Base-by-base conservation (phyloP, 169 alveolate genomes). In the Cytauxzoon felis region DNA sequence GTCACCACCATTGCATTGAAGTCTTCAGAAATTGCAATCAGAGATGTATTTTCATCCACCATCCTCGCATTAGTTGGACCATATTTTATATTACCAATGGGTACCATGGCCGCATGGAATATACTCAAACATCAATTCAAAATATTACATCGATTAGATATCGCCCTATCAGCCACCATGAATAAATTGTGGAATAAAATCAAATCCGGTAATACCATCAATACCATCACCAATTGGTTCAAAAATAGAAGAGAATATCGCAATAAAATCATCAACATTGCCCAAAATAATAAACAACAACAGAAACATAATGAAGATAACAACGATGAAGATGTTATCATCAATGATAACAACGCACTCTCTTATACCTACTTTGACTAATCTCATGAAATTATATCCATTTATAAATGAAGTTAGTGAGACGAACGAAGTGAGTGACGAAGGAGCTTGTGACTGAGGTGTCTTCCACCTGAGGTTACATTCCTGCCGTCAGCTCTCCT, bases 11-110 rank as follows among this genome's bases (percentile, higher is more conserved):
- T 82, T 26, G 80, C 81, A 36, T 56, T 64, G 19, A 48, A 68
- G 40, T 83, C 92, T 6, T 36, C 81, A 19, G 33, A 70, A 48
- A 27, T 82, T 8, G 82, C 80, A 34, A 59, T 86, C 62, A 80
- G 80, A 42, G 86, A 82, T 47, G 87, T 80, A 29, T 80, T 86
- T 43, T 81, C 92, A 11, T 87, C 82, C 45, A 82, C 88, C 4
- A 69, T 86, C 30, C 42, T 86, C 71, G 90, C 90, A 27, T 47
- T 82, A n/a, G 78, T 81, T 5, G 89, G 90, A 3, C 92, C 92
- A 3, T 80, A 80, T 58, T 47, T 86, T 61, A 69, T 86, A 36
- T 54, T 80, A 18, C 92, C 92, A 16, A 86, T 86, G 92, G 88
- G 82, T 19, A 86, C 73, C n/a, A 48, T 51, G 50, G 87, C 87